A percentile compares a stretch with the other conserved stretches of the same genome.
phyloP scores from a whole-genome alignment of 2,329 filamentous ascomycete genomes.

The Beauveria sp. region DNA sequence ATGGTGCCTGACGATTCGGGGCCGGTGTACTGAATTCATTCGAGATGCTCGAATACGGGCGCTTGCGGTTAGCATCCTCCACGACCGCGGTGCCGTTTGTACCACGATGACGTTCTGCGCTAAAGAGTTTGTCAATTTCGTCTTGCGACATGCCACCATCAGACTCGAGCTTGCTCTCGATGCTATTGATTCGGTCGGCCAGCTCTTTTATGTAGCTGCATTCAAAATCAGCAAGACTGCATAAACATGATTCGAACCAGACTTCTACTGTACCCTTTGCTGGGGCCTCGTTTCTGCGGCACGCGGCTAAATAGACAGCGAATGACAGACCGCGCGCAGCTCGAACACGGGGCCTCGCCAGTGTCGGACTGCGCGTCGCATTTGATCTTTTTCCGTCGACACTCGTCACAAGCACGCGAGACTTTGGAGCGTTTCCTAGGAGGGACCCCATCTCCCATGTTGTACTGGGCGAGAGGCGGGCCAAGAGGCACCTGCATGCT shows the following conservation, averaged over 20 bases:
- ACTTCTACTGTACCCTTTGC: slow-evolving; percentile 61
- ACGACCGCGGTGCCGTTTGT: slow-evolving; percentile 20
- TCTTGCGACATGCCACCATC: slow-evolving; percentile 38
- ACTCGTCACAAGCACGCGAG: slow-evolving; percentile 83
- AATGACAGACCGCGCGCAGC: slow-evolving; percentile 70
- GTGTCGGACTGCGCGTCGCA: slow-evolving; percentile 75
- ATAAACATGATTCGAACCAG: too few species aligned
- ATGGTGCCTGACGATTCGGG: slow-evolving; percentile 35
- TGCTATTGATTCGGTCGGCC: slow-evolving; percentile 72
- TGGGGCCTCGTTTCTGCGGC: slow-evolving; percentile 81
- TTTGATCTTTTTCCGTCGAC: slow-evolving; percentile 81
- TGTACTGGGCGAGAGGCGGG: slow-evolving; percentile 25
- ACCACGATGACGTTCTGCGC: slow-evolving; percentile 25
- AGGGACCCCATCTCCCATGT: slow-evolving; percentile 50
- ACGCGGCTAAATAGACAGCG: slow-evolving; percentile 78
- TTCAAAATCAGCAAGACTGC: neutral
- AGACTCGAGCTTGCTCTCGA: slow-evolving; percentile 68
- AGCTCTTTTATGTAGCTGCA: slow-evolving; percentile 82
- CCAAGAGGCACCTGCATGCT: slow-evolving; percentile 30
- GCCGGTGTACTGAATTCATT: slow-evolving; percentile 34
- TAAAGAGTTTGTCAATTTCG: slow-evolving; percentile 37
- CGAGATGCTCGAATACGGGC: slow-evolving; percentile 42
- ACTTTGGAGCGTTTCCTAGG: slow-evolving; percentile 78
- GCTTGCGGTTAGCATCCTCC: slow-evolving; percentile 32
- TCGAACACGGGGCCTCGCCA: slow-evolving; percentile 68